A percentile compares a stretch with the other conserved stretches of the same genome.
Conservation (phyloP, 129 eudicot species). For the Ambrosia artemisiifolia region DNA sequence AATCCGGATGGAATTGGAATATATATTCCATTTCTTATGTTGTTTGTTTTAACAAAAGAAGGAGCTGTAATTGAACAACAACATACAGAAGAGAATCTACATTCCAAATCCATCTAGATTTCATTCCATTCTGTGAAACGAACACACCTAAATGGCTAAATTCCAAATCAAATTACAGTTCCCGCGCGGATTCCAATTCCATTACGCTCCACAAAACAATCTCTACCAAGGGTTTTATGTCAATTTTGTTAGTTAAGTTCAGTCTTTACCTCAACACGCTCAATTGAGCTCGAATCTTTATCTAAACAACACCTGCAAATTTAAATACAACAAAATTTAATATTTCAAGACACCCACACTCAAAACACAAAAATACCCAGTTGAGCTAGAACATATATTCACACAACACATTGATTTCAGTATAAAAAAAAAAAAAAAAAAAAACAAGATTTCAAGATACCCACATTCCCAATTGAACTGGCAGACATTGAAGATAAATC, state of each 20-base stretch:
- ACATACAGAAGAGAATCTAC: no score
- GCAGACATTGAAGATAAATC: no score
- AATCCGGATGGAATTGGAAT: no score
- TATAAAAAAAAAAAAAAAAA: background rate
- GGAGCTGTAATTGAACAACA: no score
- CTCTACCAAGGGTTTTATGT: background rate
- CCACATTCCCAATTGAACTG: background rate
- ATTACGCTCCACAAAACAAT: no score
- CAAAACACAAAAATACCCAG: conserved; percentile 3
- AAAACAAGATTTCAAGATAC: conserved; percentile 6
- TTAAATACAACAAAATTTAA: conserved; percentile 16
- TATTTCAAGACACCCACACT: conserved; percentile 16
- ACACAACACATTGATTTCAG: background rate
- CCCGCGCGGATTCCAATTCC: no score
- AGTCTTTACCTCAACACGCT: conserved; percentile 6
- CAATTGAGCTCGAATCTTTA: conserved; percentile 6
- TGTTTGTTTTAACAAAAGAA: no score
- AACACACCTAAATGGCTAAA: no score
- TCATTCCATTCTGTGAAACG: no score
- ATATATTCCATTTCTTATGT: no score
- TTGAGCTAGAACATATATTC: background rate
- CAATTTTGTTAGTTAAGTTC: background rate
- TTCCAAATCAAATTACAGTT: no score
- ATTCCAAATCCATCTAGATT: no score
- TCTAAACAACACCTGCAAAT: background rate